These are phyloP conservation scores for Sugiyamaella novakii DNA, from an alignment of 1,139 yeast genomes.

Conservation along the genomic window DNA sequence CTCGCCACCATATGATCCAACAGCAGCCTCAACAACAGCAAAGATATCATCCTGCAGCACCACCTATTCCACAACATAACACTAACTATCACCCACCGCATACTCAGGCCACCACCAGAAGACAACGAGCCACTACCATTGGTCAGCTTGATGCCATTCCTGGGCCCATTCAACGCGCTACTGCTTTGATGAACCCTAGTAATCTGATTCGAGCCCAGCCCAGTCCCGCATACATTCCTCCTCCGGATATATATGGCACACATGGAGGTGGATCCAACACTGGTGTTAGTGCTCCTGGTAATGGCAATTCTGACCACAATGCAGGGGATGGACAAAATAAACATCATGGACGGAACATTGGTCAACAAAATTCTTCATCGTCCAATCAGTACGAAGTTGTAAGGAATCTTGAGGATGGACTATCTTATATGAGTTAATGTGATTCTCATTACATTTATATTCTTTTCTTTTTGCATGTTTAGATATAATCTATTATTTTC, in stretches of 20 bases:
- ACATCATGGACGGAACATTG: conserved; percentile 8
- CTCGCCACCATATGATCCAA: conserved; percentile 10
- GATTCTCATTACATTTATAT: no score
- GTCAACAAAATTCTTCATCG: conserved; percentile 4
- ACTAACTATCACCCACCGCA: conserved; percentile 2
- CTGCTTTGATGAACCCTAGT: conserved; percentile 45
- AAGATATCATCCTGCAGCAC: conserved; percentile 16
- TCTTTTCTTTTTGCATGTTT: background rate
- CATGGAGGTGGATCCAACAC: conserved; percentile 18
- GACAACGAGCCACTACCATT: conserved; percentile 46
- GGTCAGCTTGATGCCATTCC: conserved; percentile 47
- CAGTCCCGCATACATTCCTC: conserved; percentile 47
- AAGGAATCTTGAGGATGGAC: conserved; percentile 39
- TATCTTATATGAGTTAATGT: conserved; percentile 26
- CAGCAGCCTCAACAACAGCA: conserved; percentile 21
- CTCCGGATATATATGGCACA: conserved; percentile 40
- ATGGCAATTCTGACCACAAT: conserved; percentile 8
- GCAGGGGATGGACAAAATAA: conserved; percentile 13
- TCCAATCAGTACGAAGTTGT: conserved; percentile 34
- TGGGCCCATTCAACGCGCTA: conserved; percentile 47
- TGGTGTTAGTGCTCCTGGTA: background rate
- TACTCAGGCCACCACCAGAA: conserved; percentile 27
- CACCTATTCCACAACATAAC: conserved; percentile 8
- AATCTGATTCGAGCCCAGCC: conserved; percentile 46
- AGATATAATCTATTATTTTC: no score